These are phyloP conservation scores for Colletotrichum siamense DNA, from an alignment of 2,329 filamentous ascomycete species.

Conservation along the genomic window DNA sequence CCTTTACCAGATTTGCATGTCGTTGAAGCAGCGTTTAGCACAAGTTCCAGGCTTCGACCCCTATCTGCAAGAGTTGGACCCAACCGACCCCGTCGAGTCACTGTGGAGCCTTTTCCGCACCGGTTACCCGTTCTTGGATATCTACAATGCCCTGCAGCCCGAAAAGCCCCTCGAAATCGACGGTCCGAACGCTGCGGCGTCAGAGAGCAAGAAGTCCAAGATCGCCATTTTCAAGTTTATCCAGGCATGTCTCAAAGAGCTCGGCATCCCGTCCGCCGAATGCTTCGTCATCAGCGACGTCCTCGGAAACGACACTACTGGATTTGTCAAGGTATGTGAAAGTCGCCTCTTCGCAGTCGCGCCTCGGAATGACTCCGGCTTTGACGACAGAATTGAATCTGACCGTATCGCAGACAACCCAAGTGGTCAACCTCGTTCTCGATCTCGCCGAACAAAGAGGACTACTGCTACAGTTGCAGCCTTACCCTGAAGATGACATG, in stretches of 20 bases:
- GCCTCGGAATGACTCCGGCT: background rate
- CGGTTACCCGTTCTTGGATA: slow-evolving; percentile 82
- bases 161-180: slow-evolving; percentile 72
- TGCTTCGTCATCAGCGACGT: slow-evolving; percentile 93
- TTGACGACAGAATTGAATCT: background rate
- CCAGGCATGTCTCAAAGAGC: slow-evolving; percentile 82
- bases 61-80: slow-evolving; percentile 75
- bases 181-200: slow-evolving; percentile 54
- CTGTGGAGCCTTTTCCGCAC: slow-evolving; percentile 87
- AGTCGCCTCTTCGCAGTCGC: background rate
- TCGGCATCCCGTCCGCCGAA: slow-evolving; percentile 79
- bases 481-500: slow-evolving; percentile 60
- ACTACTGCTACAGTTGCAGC: slow-evolving; percentile 68
- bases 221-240: slow-evolving; percentile 92
- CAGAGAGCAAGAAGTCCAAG: slow-evolving; percentile 81
- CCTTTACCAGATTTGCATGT: slow-evolving; percentile 93
- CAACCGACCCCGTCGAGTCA: slow-evolving; percentile 81
- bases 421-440: slow-evolving; percentile 90
- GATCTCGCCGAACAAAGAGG: slow-evolving; percentile 84
- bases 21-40: slow-evolving; percentile 79
- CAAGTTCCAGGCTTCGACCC: slow-evolving; percentile 84
- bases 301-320: slow-evolving; percentile 92
- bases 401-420: slow-evolving; percentile 66
- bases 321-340: slow-evolving; percentile 86
- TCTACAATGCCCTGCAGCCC: slow-evolving; percentile 87